phyloP scores from a whole-genome alignment of 176 grass and related monocot genomes.

The Areca catechu region DNA sequence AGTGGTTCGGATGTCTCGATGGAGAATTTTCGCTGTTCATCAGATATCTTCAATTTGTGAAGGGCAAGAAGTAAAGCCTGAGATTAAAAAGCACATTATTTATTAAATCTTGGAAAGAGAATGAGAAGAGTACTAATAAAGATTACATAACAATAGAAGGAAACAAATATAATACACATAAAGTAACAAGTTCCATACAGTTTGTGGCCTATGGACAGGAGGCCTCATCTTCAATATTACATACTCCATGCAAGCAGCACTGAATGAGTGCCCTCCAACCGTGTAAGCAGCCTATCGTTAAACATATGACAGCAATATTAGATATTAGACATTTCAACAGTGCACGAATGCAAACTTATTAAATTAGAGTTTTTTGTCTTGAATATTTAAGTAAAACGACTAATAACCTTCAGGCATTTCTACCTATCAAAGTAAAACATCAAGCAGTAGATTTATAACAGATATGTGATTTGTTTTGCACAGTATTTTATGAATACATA shows the following conservation, averaged over 20 bases:
- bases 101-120: no score
- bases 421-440: no score
- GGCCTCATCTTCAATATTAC: constrained; percentile 86
- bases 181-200: constrained; percentile 32
- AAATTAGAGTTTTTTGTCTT: no score
- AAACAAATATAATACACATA: background rate
- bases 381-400: no score
- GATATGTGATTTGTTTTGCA: no score
- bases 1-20: constrained; percentile 59
- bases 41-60: constrained; percentile 78
- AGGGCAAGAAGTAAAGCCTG: constrained; percentile 83
- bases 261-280: constrained; percentile 76
- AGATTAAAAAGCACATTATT: background rate
- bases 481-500: no score
- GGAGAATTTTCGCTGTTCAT: constrained; percentile 77
- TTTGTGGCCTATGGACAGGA: constrained; percentile 75
- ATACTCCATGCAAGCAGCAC: constrained; percentile 82
- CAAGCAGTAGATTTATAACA: no score
- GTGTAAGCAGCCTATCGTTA: constrained; percentile 66
- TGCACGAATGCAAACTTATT: background rate
- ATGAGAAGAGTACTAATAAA: no score
- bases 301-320: background rate
- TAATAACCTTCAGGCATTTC: no score
- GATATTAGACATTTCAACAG: background rate
- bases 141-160: no score